Evolutionary conservation across 2,329 filamentous ascomycete species (phyloP).

Genomic region (Xylaria sp.): DNA sequence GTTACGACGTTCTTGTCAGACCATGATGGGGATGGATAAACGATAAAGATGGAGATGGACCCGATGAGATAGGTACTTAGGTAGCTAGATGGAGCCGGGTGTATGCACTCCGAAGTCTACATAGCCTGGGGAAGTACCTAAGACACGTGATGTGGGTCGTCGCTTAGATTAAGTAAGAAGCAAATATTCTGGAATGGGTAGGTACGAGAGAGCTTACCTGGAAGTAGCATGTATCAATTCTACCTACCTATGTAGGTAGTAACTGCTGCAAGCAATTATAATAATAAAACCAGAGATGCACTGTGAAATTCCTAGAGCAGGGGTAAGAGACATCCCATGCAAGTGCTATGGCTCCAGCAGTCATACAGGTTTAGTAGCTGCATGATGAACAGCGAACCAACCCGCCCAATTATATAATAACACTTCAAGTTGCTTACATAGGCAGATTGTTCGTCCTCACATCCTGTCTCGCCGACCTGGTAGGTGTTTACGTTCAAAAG

Average conservation of each 20-base stretch:
- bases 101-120: not conserved
- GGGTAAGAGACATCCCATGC: too few species aligned
- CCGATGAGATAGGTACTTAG: conserved; percentile 9
- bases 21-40: conserved; percentile 10
- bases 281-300: too few species aligned
- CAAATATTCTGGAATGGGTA: too few species aligned
- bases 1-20: conserved; percentile 18
- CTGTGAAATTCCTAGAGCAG: too few species aligned
- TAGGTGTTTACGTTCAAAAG: too few species aligned
- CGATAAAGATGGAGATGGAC: not conserved
- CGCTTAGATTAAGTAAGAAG: not conserved
- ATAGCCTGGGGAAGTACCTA: not conserved
- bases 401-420: not conserved
- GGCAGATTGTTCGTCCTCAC: not conserved
- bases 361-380: too few species aligned
- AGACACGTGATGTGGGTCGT: conserved; percentile 24
- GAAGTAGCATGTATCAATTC: not conserved
- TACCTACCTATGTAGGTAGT: too few species aligned
- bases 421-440: too few species aligned
- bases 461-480: too few species aligned
- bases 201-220: not conserved
- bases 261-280: too few species aligned
- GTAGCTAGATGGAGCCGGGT: not conserved
- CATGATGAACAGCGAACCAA: not conserved
- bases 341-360: too few species aligned